A percentile compares a stretch with the other conserved stretches of the same genome.
Conservation (phyloP, 176 grass and related monocot species). For the Triticum aestivum region IWGSC_CS_RefSeq_v2.1 NC_057801.1:661326744-661327243, state of each 20-base stretch:
- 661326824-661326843: conserved; percentile 2
- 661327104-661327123: conserved; percentile 17
- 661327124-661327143: not conserved
- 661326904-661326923: conserved; percentile 1
- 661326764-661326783: conserved; percentile 44
- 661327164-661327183: not conserved
- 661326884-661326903: not conserved
- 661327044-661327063: conserved; percentile 11
- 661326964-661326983: not conserved
- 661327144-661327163: not conserved
- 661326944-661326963: not conserved
- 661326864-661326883: not conserved
- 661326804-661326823: not conserved
- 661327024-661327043: not conserved
- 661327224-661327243: not conserved
- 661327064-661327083: conserved; percentile 3
- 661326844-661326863: not conserved
- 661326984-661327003: not conserved
- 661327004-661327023: not conserved
- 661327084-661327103: not conserved
- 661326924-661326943: not conserved
- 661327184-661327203: too few species aligned
- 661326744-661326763: conserved; percentile 18
- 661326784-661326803: conserved; percentile 1
- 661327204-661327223: not conserved